A percentile compares a stretch with the other conserved stretches of the same genome.
These are phyloP conservation scores for Coemansia sp. DNA, from an alignment of 192 early-diverging fungal genomes.

Conservation along the genomic window DNA sequence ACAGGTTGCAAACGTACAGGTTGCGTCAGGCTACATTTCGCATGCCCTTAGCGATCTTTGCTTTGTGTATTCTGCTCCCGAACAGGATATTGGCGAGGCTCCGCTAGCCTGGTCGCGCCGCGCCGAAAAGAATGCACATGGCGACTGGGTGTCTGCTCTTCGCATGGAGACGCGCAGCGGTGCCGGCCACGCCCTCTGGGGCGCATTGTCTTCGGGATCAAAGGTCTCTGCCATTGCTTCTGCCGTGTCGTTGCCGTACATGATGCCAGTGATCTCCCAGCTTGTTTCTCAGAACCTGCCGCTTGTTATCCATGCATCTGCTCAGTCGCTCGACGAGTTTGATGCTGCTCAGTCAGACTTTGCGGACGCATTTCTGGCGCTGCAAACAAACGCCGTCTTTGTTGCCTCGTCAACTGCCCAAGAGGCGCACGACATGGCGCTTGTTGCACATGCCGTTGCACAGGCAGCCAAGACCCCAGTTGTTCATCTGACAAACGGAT, in stretches of 20 bases:
- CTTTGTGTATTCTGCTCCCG: conserved; percentile 80
- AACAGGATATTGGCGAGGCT: conserved; percentile 62
- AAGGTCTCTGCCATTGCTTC: conserved; percentile 63
- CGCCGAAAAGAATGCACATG: conserved; percentile 68
- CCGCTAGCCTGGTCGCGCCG: conserved; percentile 66
- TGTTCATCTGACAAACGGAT: conserved; percentile 81
- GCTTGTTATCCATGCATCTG: conserved; percentile 81
- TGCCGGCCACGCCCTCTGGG: conserved; percentile 76
- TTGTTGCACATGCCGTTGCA: conserved; percentile 82
- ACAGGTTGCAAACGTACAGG: conserved; percentile 60
- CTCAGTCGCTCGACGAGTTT: conserved; percentile 62
- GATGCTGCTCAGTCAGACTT: conserved; percentile 64
- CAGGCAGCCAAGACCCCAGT: conserved; percentile 63
- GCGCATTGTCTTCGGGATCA: conserved; percentile 61
- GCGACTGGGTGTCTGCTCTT: conserved; percentile 67
- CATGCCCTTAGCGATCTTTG: conserved; percentile 77
- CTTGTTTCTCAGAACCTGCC: conserved; percentile 64
- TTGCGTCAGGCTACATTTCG: conserved; percentile 71
- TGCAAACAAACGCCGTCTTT: conserved; percentile 76
- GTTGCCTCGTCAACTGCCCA: conserved; percentile 75
- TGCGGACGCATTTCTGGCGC: conserved; percentile 71
- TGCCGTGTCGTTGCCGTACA: conserved; percentile 73
- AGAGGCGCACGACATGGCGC: conserved; percentile 86
- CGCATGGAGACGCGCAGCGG: conserved; percentile 79
- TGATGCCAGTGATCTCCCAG: conserved; percentile 81